Base-by-base conservation (phyloP, 805 yeast genomes). In the Wickerhamomyces strasburgensis region DNA sequence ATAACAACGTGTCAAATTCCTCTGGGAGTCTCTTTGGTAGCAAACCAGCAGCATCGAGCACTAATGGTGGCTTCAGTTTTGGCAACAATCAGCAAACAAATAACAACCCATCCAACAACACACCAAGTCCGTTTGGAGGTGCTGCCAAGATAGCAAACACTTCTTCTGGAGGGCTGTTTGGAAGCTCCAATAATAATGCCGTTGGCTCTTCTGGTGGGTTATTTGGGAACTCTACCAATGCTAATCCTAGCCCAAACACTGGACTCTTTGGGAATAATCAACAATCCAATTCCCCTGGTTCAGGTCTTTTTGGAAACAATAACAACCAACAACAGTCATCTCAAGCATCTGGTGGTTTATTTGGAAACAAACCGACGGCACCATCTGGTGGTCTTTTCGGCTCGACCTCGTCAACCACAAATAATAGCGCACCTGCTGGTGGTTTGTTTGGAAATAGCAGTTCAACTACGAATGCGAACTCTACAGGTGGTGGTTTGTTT, bases 151-250 rank as follows among this genome's bases (percentile, higher is more conserved):
- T 39, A 27, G 24, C 35, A 9, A 27, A 17, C 19, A 17, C 30
- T 17, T 17, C 43, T 14, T 14, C 42, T 1, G 36, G 57, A 3
- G 60, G 62, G 4, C 31, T 58, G 14, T 58, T 58, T 46, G 59
- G 58, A 9, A 41, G 46, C 19, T 33, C 31, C 21, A 37, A 34
- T 21, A 47, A 33, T 19, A 16, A n/a, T 1, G 16, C 38, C 3
- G 5, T 28, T n/a, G 37, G 31, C 17, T 8, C 37, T 5, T 17
- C 27, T 21, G 30, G 29, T 37, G 30, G 47, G 14, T 31, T 42
- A 19, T 43, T 46, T 35, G 48, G 37, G 14, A 35, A 43, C 35
- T 27, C 41, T 25, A 9, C 33, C 14, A 37, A 32, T 24, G 38
- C 39, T 18, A 21, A 13, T 9, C 15, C 34, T 2, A 4, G 39